phyloP scores from a whole-genome alignment of 805 yeast species.

The Wickerhamomyces pijperi region DNA sequence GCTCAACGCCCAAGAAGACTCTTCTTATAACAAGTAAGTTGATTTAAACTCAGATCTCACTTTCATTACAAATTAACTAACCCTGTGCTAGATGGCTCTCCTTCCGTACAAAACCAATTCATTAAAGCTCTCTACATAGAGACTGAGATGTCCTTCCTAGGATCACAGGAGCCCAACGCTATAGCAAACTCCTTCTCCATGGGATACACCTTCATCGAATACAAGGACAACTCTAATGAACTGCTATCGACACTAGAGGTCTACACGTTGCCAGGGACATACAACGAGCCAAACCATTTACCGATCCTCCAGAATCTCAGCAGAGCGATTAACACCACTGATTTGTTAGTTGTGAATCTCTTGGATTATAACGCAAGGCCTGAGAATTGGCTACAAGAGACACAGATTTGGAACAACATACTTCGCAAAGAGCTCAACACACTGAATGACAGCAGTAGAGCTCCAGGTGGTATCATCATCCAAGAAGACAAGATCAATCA shows the following conservation, averaged over 20 bases:
- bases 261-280: constrained; percentile 8
- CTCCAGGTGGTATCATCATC: too few relatives aligned
- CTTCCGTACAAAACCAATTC: constrained; percentile 6
- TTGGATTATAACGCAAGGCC: constrained; percentile 12
- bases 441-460: background rate
- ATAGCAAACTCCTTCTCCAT: constrained; percentile 9
- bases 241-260: constrained; percentile 10
- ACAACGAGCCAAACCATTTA: background rate
- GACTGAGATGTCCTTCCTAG: constrained; percentile 2
- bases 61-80: too few relatives aligned
- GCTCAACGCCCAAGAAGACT: background rate
- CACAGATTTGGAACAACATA: background rate
- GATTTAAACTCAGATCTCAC: too few relatives aligned
- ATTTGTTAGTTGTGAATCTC: constrained; percentile 7
- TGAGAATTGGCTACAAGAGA: constrained; percentile 6
- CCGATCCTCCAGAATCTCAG: background rate
- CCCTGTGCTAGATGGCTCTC: constrained; percentile 8
- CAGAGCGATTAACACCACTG: background rate
- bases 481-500: background rate
- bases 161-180: constrained; percentile 1
- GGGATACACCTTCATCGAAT: constrained; percentile 13
- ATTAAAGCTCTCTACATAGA: constrained; percentile 6
- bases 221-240: constrained; percentile 8
- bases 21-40: background rate
- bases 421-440: background rate